Evolutionary conservation across 176 grass and related monocot genomes (phyloP).

Genomic region (Eleusine indica): DNA sequence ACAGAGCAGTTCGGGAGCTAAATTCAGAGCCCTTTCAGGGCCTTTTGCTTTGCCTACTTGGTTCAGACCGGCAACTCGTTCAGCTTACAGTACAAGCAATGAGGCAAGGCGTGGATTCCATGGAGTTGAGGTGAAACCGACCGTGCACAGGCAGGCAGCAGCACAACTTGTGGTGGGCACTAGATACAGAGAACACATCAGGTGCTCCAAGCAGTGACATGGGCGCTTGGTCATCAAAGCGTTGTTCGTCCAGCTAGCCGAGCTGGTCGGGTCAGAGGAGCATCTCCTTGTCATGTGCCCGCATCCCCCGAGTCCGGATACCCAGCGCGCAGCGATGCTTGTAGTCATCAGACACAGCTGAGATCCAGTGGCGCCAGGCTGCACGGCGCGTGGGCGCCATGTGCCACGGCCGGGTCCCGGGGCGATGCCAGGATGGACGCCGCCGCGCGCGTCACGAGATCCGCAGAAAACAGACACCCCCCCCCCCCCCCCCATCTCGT

Average conservation of each 20-base stretch:
- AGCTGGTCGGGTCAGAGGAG: background rate
- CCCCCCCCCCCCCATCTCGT: background rate
- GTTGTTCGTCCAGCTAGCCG: slow-evolving; percentile 1
- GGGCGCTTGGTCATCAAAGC: background rate
- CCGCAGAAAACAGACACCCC: background rate
- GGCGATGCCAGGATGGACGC: slow-evolving; percentile 26
- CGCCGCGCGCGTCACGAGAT: background rate
- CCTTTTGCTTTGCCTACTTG: background rate
- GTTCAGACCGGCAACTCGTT: background rate
- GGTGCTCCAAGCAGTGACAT: background rate
- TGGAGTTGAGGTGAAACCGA: background rate
- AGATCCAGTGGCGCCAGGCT: slow-evolving; percentile 38
- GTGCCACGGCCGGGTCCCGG: slow-evolving; percentile 21
- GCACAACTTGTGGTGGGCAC: too few species aligned
- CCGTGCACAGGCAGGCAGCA: background rate
- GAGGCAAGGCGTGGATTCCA: background rate
- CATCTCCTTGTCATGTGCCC: slow-evolving; percentile 31
- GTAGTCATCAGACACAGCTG: slow-evolving; percentile 4
- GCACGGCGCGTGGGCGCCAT: slow-evolving; percentile 38
- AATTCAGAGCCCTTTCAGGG: too few species aligned
- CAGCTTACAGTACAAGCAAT: background rate
- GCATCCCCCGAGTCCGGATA: background rate
- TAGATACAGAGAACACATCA: background rate
- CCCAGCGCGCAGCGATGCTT: background rate
- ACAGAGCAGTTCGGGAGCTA: too few species aligned